Percentiles rank a stretch among this genome's conserved stretches.
Evolutionary conservation across 2,329 filamentous ascomycete genomes (phyloP).

Genomic region (Orbilia ellipsospora): DNA sequence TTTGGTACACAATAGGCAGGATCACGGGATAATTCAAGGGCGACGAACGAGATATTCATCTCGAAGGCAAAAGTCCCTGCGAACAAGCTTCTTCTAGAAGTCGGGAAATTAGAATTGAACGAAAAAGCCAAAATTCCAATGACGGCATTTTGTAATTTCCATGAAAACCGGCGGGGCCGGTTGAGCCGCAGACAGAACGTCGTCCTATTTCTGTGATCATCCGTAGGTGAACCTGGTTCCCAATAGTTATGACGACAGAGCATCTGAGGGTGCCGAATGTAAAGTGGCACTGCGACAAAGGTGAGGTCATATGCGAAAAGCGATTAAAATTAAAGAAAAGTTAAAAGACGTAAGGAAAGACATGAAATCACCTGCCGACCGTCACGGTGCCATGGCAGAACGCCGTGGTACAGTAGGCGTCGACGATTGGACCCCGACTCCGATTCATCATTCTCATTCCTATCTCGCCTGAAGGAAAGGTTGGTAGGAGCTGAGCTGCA

Average conservation of each 20-base stretch:
- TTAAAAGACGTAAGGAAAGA: conserved; percentile 10
- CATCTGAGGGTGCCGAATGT: not conserved
- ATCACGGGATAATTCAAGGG: not conserved
- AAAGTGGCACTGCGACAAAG: not conserved
- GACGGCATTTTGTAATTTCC: conserved; percentile 6
- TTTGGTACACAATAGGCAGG: not conserved
- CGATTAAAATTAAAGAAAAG: not conserved
- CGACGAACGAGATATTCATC: not conserved
- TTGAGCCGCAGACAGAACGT: too few species aligned
- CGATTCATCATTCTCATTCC: too few species aligned
- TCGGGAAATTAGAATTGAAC: not conserved
- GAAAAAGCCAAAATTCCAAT: not conserved
- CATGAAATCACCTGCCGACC: conserved; percentile 32
- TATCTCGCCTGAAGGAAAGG: not conserved
- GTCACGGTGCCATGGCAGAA: conserved; percentile 22
- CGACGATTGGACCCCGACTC: conserved; percentile 10
- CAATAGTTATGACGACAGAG: not conserved
- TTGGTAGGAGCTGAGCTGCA: not conserved
- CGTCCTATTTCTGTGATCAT: too few species aligned
- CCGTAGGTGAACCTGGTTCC: too few species aligned
- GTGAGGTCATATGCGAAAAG: conserved; percentile 26
- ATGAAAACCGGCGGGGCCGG: too few species aligned
- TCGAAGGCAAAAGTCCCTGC: not conserved
- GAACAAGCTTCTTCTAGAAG: not conserved
- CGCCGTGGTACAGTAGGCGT: conserved; percentile 11